These are phyloP conservation scores for Thalassia testudinum DNA, from an alignment of 116 monocot species.

Conservation along the genomic window DNA sequence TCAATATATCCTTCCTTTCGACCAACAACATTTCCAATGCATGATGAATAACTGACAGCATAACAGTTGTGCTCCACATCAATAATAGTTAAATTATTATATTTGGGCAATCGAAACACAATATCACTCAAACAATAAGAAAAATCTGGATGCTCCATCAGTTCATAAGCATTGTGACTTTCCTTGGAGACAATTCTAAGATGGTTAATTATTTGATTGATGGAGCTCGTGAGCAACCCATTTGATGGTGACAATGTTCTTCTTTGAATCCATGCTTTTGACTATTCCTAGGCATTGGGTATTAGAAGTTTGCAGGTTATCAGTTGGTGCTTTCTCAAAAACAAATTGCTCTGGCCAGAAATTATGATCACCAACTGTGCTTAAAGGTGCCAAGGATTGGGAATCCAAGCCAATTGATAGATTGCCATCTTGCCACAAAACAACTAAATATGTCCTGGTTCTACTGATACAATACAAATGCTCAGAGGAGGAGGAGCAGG, in stretches of 20 bases:
- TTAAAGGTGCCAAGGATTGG: conserved; percentile 39
- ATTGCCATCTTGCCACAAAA: conserved; percentile 77
- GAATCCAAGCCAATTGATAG: conserved; percentile 42
- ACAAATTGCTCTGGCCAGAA: conserved; percentile 86
- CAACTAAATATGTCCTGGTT: conserved; percentile 56
- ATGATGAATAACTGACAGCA: conserved; percentile 28
- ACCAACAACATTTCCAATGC: conserved; percentile 66
- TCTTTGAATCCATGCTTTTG: conserved; percentile 47
- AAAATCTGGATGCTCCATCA: conserved; percentile 76
- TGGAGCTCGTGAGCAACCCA: conserved; percentile 22
- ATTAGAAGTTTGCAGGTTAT: conserved; percentile 13
- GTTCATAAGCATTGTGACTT: conserved; percentile 75
- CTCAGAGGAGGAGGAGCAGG: conserved; percentile 11
- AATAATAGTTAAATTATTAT: background rate
- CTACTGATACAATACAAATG: conserved; percentile 42
- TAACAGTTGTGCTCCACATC: background rate
- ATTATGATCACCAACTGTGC: conserved; percentile 76
- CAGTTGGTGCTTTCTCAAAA: conserved; percentile 45
- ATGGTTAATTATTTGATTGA: background rate
- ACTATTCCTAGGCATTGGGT: conserved; percentile 44
- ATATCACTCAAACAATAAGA: conserved; percentile 63
- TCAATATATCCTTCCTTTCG: conserved; percentile 12
- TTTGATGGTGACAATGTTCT: conserved; percentile 50
- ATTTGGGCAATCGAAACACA: conserved; percentile 25
- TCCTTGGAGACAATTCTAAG: conserved; percentile 24